Evolutionary conservation across 495 filamentous ascomycete species (phyloP), one percentile per base, ranked within the genome.

Genomic region (Penicillium angulare): DNA sequence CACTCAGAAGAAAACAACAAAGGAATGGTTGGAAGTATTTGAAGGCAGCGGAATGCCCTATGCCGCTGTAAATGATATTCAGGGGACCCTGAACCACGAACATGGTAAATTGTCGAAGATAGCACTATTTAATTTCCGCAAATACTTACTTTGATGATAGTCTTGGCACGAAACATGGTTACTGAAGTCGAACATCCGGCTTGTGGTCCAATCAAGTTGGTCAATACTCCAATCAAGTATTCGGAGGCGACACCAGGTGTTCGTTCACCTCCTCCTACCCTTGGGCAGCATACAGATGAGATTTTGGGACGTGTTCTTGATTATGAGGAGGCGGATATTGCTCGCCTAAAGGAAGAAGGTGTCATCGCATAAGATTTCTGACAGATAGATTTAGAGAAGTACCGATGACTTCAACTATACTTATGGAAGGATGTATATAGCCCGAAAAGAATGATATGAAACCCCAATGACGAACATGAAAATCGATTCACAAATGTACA

Each of bases 221-320:
- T 98, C 20, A 96, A 93, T 60, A 92, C 92, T n/a, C 93, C 93
- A 0, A 84, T 98, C 52, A 98, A 98, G 67, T 97, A 89, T 68
- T 96, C 90, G 8, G 81, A 90, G 43, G 85, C 87, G 8, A 82
- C 77, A 47, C 89, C 92, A 1, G 76, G 84, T n/a, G 81, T 95
- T 12, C 73, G 92, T 4, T 87, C 73, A 5, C 81, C 89, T 17
- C 93, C 93, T 36, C 93, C 93, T 9, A 87, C 85, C 3, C 71
- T 98, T 34, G 93, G 93, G 0, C 85, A 98, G 65, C 93, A 98
- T 71, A 97, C 93, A 2, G 78, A 93, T 57, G 90, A 97, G 69
- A 77, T 98, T 2, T 69, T 98, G 47, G 58, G 69, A 21, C 79
- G 83, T 2, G 57, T 89, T 21, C 69, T 97, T 16, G 83, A 86